These are phyloP conservation scores for Suillus subalutaceus DNA, from an alignment of 768 basidiomycete species.

Conservation along the genomic window DNA sequence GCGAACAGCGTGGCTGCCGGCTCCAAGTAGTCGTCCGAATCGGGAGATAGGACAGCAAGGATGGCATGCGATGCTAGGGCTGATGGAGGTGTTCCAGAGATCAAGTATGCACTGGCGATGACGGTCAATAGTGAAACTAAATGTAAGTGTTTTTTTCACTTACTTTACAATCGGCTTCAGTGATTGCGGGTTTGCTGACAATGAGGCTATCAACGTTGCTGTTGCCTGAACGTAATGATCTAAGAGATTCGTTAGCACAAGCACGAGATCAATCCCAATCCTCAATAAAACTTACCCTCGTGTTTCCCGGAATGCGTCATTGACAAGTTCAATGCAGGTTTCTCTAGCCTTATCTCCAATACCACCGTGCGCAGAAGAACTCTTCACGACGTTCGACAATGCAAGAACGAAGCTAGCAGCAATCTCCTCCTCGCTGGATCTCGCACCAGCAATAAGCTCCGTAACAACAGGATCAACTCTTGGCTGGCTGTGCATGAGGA, in stretches of 20 bases:
- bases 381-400: conserved; percentile 73
- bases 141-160: conserved; percentile 29
- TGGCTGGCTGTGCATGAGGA: conserved; percentile 88
- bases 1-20: conserved; percentile 52
- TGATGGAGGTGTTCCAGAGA: conserved; percentile 69
- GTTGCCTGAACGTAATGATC: conserved; percentile 73
- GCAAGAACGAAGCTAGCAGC: conserved; percentile 77
- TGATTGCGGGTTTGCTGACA: conserved; percentile 63
- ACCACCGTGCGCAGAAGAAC: conserved; percentile 60
- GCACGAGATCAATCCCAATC: conserved; percentile 7
- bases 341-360: conserved; percentile 78
- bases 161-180: conserved; percentile 72
- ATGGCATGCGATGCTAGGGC: conserved; percentile 62
- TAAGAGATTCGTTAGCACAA: conserved; percentile 29
- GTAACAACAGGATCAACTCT: conserved; percentile 94
- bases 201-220: conserved; percentile 61
- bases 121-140: conserved; percentile 12
- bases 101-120: conserved; percentile 55
- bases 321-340: conserved; percentile 71
- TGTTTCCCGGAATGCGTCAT: conserved; percentile 74
- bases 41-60: conserved; percentile 54
- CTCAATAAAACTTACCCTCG: conserved; percentile 52
- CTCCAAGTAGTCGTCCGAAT: conserved; percentile 37
- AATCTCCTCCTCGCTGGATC: conserved; percentile 67
- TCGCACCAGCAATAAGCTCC: conserved; percentile 71